A percentile compares a stretch with the other conserved stretches of the same genome.
These are phyloP conservation scores for Hypoxylon intermedium DNA, from an alignment of 495 filamentous ascomycete genomes.

Conservation along the genomic window DNA sequence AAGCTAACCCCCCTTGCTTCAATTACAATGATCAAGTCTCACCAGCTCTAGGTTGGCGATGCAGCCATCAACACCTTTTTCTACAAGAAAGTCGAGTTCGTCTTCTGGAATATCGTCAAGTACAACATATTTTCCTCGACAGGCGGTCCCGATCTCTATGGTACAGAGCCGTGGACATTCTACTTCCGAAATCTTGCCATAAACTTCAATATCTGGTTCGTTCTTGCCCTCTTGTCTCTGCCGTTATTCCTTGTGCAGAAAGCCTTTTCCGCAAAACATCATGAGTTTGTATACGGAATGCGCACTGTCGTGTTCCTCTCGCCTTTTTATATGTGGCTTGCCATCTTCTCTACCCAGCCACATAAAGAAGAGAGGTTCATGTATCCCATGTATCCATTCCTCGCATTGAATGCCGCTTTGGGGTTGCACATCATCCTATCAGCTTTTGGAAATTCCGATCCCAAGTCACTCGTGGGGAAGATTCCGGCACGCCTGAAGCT, in stretches of 20 bases:
- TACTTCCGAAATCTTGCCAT: slow-evolving; percentile 90
- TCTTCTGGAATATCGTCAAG: slow-evolving; percentile 89
- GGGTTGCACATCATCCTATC: slow-evolving; percentile 78
- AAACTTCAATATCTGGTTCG: slow-evolving; percentile 95
- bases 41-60: slow-evolving; percentile 51
- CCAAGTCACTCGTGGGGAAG: slow-evolving; percentile 66
- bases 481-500: slow-evolving; percentile 77
- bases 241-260: slow-evolving; percentile 65
- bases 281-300: slow-evolving; percentile 59
- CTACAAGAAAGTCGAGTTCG: slow-evolving; percentile 76
- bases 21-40: slow-evolving; percentile 1
- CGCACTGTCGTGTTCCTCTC: slow-evolving; percentile 77
- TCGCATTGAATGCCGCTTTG: slow-evolving; percentile 92
- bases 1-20: slow-evolving; percentile 45
- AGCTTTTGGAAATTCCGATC: slow-evolving; percentile 72
- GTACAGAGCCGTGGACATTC: slow-evolving; percentile 96
- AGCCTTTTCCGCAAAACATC: slow-evolving; percentile 47
- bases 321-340: slow-evolving; percentile 95
- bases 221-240: slow-evolving; percentile 76
- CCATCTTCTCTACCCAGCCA: slow-evolving; percentile 86
- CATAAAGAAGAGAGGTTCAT: slow-evolving; percentile 99
- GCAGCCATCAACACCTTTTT: slow-evolving; percentile 77
- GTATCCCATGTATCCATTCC: slow-evolving; percentile 92
- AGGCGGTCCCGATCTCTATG: slow-evolving; percentile 90
- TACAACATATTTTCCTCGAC: slow-evolving; percentile 91